Percentiles rank a stretch among this genome's conserved stretches.
These are phyloP conservation scores for Globisporangium radiosum DNA, from an alignment of 352 stramenopile species.

Conservation along the genomic window DNA sequence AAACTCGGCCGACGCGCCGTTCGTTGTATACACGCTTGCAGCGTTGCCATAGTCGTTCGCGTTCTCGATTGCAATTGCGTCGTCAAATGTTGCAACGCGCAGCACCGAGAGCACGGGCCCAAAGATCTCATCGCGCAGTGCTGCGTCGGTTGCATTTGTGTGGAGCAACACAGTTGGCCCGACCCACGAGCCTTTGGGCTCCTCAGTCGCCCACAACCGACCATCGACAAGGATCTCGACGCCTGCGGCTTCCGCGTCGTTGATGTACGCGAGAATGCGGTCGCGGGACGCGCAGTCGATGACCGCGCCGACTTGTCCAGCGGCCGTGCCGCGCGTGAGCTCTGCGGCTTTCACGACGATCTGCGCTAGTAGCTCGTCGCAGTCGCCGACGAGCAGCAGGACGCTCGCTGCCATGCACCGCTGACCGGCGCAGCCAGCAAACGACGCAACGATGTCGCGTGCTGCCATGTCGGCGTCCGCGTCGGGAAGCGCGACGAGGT, in stretches of 20 bases:
- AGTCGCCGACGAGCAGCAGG: slow-evolving; percentile 87
- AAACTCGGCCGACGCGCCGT: slow-evolving; percentile 90
- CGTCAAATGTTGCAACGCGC: slow-evolving; percentile 80
- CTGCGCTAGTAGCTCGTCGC: slow-evolving; percentile 65
- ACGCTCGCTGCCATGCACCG: slow-evolving; percentile 96
- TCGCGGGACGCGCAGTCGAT: slow-evolving; percentile 89
- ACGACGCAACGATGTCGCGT: slow-evolving; percentile 94
- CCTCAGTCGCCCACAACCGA: slow-evolving; percentile 53
- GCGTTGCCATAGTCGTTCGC: slow-evolving; percentile 96
- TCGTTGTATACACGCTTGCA: slow-evolving; percentile 95
- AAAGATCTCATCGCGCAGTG: slow-evolving; percentile 96
- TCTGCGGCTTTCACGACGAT: slow-evolving; percentile 86
- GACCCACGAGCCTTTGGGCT: slow-evolving; percentile 83
- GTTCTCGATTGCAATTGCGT: slow-evolving; percentile 96
- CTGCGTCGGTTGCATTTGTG: slow-evolving; percentile 71
- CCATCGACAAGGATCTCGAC: slow-evolving; percentile 92
- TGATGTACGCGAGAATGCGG: slow-evolving; percentile 93
- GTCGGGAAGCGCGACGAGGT: slow-evolving; percentile 94
- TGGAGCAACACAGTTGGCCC: slow-evolving; percentile 95
- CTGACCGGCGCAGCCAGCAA: slow-evolving; percentile 94
- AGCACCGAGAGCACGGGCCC: slow-evolving; percentile 94
- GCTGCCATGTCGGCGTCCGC: slow-evolving; percentile 89
- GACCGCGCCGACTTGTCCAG: slow-evolving; percentile 92
- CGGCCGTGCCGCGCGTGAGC: slow-evolving; percentile 84
- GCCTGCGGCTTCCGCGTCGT: slow-evolving; percentile 77